These are phyloP conservation scores for Podospora pseudoanserina DNA, from an alignment of 495 filamentous ascomycete species.

Conservation along the genomic window DNA sequence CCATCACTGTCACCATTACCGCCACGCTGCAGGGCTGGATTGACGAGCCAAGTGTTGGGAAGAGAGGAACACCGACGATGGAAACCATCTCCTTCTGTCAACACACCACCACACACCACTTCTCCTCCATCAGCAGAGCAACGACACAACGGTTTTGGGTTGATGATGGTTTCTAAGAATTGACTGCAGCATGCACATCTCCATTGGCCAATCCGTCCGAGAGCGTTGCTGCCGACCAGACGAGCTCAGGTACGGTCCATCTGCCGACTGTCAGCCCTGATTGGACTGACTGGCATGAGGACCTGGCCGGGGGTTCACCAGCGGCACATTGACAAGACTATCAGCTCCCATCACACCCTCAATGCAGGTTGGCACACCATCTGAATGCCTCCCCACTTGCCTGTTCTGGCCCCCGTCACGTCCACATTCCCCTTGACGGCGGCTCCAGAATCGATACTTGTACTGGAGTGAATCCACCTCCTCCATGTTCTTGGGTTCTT, in stretches of 20 bases:
- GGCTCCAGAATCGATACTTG: background rate
- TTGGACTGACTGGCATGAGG: constrained; percentile 6
- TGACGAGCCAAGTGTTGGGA: constrained; percentile 7
- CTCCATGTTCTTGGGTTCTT: background rate
- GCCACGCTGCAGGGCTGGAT: background rate
- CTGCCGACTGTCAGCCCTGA: constrained; percentile 11
- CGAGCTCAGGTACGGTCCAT: constrained; percentile 5
- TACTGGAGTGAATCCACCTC: background rate
- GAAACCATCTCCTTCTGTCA: background rate
- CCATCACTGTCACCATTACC: background rate
- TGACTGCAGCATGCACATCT: constrained; percentile 12
- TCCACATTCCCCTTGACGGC: background rate
- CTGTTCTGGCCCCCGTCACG: constrained; percentile 17
- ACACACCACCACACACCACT: constrained; percentile 3
- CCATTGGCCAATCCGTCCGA: constrained; percentile 1
- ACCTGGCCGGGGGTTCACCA: constrained; percentile 8
- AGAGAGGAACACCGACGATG: background rate
- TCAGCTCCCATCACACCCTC: constrained; percentile 25
- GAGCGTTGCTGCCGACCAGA: background rate
- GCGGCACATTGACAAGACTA: constrained; percentile 20
- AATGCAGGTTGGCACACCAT: constrained; percentile 17
- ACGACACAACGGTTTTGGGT: background rate
- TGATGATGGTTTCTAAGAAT: constrained; percentile 9
- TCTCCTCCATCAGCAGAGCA: constrained; percentile 2
- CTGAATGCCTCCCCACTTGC: constrained; percentile 15